Evolutionary conservation across 2,329 filamentous ascomycete genomes (phyloP).

Genomic region (Epichloe coenophiala): DNA sequence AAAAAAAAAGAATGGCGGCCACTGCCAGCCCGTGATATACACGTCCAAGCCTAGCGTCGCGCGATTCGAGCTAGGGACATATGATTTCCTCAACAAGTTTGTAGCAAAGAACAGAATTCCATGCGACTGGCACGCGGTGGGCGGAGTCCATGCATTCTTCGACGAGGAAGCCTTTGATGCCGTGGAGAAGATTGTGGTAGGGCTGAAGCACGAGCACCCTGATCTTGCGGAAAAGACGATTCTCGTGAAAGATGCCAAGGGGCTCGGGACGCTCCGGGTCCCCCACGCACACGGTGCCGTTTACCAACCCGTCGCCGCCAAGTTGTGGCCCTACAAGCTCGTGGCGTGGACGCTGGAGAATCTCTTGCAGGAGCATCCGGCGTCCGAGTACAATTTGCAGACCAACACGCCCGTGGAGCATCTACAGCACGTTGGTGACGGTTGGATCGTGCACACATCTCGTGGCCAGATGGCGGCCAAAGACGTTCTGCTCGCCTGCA

Average conservation of each 20-base stretch:
- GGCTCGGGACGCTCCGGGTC: conserved; percentile 39
- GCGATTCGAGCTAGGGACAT: conserved; percentile 61
- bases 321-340: conserved; percentile 75
- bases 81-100: conserved; percentile 43
- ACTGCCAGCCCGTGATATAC: conserved; percentile 64
- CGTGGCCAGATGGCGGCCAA: conserved; percentile 52
- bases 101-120: conserved; percentile 43
- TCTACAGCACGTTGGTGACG: conserved; percentile 23
- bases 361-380: conserved; percentile 28
- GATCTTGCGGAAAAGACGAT: conserved; percentile 38
- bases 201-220: conserved; percentile 35
- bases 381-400: conserved; percentile 53
- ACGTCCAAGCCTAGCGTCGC: conserved; percentile 44
- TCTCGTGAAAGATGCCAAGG: conserved; percentile 24
- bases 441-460: conserved; percentile 52
- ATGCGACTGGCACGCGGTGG: conserved; percentile 55
- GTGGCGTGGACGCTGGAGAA: conserved; percentile 56
- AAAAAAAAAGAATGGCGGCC: conserved; percentile 46
- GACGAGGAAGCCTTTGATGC: conserved; percentile 38
- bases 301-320: conserved; percentile 50
- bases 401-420: conserved; percentile 53
- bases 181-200: conserved; percentile 35
- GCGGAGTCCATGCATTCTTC: conserved; percentile 52
- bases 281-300: conserved; percentile 46
- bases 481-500: conserved; percentile 64